Evolutionary conservation across 2,329 filamentous ascomycete species (phyloP).

Genomic region (Hymenoscyphus occultus): DNA sequence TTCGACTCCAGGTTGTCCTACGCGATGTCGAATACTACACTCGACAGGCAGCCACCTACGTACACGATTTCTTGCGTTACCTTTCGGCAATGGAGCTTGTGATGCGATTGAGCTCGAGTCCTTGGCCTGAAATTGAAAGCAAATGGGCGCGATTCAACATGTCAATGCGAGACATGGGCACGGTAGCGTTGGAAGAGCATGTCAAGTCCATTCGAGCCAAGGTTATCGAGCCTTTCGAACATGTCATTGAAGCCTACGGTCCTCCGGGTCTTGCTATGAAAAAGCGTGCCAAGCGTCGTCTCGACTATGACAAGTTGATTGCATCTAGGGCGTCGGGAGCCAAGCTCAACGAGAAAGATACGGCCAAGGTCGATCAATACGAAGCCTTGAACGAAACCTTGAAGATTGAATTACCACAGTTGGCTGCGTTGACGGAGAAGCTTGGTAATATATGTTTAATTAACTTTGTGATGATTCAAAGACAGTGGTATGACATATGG

Average conservation of each 20-base stretch:
- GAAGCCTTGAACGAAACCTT: conserved; percentile 80
- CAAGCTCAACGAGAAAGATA: conserved; percentile 81
- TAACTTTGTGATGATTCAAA: conserved; percentile 82
- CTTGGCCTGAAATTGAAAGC: conserved; percentile 81
- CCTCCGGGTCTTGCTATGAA: conserved; percentile 87
- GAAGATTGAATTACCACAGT: conserved; percentile 84
- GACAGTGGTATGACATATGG: conserved; percentile 79
- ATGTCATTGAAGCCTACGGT: conserved; percentile 74
- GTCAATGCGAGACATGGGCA: conserved; percentile 81
- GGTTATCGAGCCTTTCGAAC: conserved; percentile 81
- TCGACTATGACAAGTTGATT: conserved; percentile 82
- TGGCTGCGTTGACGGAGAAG: conserved; percentile 78
- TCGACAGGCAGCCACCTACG: conserved; percentile 73
- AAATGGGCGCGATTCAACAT: conserved; percentile 93
- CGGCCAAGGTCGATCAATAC: conserved; percentile 84
- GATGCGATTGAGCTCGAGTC: conserved; percentile 72
- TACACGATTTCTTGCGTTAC: conserved; percentile 77
- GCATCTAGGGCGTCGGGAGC: conserved; percentile 76
- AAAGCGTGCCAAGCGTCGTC: conserved; percentile 87
- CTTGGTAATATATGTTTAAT: conserved; percentile 79
- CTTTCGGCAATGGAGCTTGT: conserved; percentile 79
- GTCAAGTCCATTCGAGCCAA: conserved; percentile 70
- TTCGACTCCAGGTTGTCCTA: conserved; percentile 80
- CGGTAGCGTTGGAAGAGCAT: conserved; percentile 79
- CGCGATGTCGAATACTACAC: conserved; percentile 93